Conservation (phyloP, 2,329 filamentous ascomycete species). For the Xylaria sp. region DNA sequence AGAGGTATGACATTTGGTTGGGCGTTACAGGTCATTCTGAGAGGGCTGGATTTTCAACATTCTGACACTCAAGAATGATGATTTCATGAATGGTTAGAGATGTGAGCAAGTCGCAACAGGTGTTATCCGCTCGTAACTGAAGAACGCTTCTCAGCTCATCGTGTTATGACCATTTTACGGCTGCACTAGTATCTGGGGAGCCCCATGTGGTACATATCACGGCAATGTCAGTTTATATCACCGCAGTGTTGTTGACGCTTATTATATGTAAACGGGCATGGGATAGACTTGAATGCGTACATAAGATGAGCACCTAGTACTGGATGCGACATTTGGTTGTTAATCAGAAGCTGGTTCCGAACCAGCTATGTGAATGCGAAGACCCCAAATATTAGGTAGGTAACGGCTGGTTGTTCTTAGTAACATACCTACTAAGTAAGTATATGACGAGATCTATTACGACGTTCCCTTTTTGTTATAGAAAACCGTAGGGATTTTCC, state of each 20-base stretch:
- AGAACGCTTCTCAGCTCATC: background rate
- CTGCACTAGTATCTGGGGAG: background rate
- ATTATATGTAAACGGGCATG: background rate
- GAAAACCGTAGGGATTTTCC: too few species aligned
- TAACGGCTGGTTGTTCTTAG: too few species aligned
- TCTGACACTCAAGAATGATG: constrained; percentile 3
- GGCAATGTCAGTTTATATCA: background rate
- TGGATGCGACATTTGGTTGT: background rate
- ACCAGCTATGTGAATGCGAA: background rate
- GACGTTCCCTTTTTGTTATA: too few species aligned
- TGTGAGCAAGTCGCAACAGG: too few species aligned
- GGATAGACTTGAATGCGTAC: background rate
- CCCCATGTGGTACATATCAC: background rate
- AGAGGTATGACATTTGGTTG: constrained; percentile 8
- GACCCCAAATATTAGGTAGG: too few species aligned
- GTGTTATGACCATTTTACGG: background rate
- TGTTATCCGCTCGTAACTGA: background rate
- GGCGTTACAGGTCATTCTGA: constrained; percentile 20
- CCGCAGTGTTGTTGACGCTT: background rate
- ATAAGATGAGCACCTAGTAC: background rate
- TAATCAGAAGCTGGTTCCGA: background rate
- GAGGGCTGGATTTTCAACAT: constrained; percentile 33
- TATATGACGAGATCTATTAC: too few species aligned
- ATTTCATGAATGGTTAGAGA: constrained; percentile 1
- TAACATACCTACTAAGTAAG: too few species aligned